Conservation (phyloP, 2,329 filamentous ascomycete genomes). For the Alternaria atra region DNA sequence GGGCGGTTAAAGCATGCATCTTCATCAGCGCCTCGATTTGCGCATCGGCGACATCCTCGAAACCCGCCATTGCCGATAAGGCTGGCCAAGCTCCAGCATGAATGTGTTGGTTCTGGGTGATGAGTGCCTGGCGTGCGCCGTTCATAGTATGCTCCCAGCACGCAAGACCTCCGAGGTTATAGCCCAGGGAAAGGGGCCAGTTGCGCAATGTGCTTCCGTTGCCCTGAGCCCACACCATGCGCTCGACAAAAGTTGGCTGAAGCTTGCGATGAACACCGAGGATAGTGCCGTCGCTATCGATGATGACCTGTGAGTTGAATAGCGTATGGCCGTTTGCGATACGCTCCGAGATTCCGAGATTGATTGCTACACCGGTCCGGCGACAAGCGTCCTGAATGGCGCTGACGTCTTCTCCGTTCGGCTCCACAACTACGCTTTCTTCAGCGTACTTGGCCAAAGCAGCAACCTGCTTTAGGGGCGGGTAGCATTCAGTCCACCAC, state of each 20-base stretch:
- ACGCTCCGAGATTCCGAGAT: constrained; percentile 48
- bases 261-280: constrained; percentile 52
- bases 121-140: constrained; percentile 48
- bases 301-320: constrained; percentile 50
- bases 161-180: constrained; percentile 47
- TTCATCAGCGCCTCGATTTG: constrained; percentile 61
- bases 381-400: constrained; percentile 47
- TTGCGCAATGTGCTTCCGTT: constrained; percentile 44
- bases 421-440: constrained; percentile 48
- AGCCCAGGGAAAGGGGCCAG: constrained; percentile 42
- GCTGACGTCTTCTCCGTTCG: constrained; percentile 40
- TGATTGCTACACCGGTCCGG: constrained; percentile 43
- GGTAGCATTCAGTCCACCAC: constrained; percentile 51
- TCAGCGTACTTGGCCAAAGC: constrained; percentile 47
- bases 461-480: constrained; percentile 45
- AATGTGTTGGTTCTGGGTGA: constrained; percentile 49
- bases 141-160: constrained; percentile 54
- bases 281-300: constrained; percentile 45
- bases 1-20: constrained; percentile 56
- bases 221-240: constrained; percentile 49
- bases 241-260: constrained; percentile 50
- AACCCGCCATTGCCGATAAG: constrained; percentile 49
- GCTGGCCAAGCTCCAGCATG: constrained; percentile 52
- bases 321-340: constrained; percentile 44
- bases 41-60: constrained; percentile 53